Conservation (phyloP, 73 alveolate genomes). For the Tetrahymena elliotti region DNA sequence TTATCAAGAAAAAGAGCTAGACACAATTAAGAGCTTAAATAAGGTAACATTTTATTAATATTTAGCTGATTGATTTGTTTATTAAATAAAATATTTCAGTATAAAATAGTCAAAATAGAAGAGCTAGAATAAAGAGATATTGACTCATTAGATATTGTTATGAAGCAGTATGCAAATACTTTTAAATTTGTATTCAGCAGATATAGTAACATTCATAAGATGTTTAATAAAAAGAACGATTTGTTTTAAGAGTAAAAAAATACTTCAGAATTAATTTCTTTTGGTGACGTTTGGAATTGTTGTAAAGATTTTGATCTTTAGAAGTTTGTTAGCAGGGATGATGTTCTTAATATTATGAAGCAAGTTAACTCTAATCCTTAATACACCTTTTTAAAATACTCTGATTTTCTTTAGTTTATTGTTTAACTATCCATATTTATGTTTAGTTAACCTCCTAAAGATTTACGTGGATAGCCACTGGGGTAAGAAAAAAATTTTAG, state of each 20-base stretch:
- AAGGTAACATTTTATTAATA: neutral
- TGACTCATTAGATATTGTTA: conserved; percentile 14
- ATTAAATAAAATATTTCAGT: neutral
- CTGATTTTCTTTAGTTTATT: neutral
- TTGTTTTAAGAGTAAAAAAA: neutral
- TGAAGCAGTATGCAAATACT: conserved; percentile 21
- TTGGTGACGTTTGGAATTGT: neutral
- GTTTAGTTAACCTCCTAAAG: neutral
- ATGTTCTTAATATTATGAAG: neutral
- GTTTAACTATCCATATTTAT: neutral
- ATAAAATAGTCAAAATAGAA: conserved; percentile 11
- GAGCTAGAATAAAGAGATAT: conserved; percentile 20
- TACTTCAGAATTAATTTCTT: neutral
- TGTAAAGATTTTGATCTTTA: neutral
- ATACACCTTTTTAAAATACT: neutral
- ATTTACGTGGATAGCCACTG: neutral
- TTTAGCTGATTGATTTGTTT: neutral
- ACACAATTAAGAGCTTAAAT: neutral
- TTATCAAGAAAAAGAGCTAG: neutral
- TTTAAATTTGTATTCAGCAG: conserved; percentile 16
- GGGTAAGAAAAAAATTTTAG: neutral
- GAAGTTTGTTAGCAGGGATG: neutral
- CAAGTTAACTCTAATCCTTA: neutral
- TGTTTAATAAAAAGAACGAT: neutral
- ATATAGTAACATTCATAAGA: conserved; percentile 18